phyloP scores from a whole-genome alignment of 2,329 filamentous ascomycete species.

The Fusarium luffae region DNA sequence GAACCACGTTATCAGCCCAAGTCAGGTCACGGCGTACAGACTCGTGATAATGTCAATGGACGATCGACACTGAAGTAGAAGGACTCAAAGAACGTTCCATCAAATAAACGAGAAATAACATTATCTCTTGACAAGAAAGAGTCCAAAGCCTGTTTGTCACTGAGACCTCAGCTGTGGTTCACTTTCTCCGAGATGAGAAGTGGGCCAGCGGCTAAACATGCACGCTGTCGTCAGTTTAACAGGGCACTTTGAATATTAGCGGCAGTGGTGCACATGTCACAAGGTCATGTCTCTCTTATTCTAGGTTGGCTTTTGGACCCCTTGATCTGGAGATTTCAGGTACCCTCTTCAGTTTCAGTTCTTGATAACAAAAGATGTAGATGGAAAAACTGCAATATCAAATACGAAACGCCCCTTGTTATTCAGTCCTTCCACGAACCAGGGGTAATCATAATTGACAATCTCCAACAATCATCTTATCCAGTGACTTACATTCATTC shows the following conservation, averaged over 20 bases:
- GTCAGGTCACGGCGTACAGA: background rate
- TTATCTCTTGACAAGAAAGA: background rate
- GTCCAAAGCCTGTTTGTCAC: background rate
- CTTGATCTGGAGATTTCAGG: constrained; percentile 11
- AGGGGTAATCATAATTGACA: background rate
- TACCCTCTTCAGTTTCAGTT: constrained; percentile 12
- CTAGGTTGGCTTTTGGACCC: constrained; percentile 1
- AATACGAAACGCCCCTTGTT: background rate
- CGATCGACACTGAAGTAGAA: background rate
- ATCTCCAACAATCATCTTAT: background rate
- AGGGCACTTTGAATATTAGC: constrained; percentile 21
- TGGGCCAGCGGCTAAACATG: constrained; percentile 27
- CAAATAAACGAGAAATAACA: background rate
- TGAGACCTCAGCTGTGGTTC: constrained; percentile 11
- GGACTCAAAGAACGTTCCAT: background rate
- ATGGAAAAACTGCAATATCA: background rate
- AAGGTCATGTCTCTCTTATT: constrained; percentile 8
- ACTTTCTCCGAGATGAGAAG: constrained; percentile 20
- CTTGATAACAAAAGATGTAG: background rate
- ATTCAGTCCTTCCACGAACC: background rate
- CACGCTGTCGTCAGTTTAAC: constrained; percentile 33
- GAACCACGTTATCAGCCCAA: background rate
- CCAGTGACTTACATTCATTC: background rate
- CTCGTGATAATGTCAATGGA: background rate
- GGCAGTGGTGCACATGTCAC: constrained; percentile 25